phyloP scores from a whole-genome alignment of 176 grass and related monocot genomes.

The Paspalum vaginatum region DNA sequence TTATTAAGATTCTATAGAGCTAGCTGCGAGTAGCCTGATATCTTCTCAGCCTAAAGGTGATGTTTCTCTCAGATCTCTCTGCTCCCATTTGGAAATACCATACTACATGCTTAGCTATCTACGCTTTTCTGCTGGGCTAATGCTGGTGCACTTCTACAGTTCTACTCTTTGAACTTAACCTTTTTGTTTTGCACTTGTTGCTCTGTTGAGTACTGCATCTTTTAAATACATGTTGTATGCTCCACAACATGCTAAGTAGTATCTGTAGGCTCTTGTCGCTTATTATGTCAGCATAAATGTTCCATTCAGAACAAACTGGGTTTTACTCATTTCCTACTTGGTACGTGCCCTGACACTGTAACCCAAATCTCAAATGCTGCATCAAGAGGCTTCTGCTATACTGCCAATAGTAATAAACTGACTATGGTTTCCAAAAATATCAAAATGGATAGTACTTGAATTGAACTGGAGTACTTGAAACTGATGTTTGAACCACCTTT shows the following conservation, averaged over 20 bases:
- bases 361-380: background rate
- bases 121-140: background rate
- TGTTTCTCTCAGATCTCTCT: background rate
- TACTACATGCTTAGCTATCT: background rate
- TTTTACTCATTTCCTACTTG: background rate
- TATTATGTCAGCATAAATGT: background rate
- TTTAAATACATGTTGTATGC: background rate
- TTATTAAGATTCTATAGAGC: conserved; percentile 80
- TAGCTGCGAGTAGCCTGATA: conserved; percentile 21
- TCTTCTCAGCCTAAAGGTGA: conserved; percentile 47
- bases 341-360: background rate
- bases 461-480: conserved; percentile 25
- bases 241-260: background rate
- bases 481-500: conserved; percentile 43
- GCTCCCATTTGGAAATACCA: background rate
- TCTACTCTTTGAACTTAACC: background rate
- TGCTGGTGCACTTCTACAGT: background rate
- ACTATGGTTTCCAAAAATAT: background rate
- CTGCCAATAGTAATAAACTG: background rate
- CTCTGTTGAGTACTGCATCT: background rate
- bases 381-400: conserved; percentile 22
- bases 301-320: background rate
- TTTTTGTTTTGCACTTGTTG: background rate
- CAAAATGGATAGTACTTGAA: conserved; percentile 27
- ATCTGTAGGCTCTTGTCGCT: background rate